Evolutionary conservation across 768 basidiomycete genomes (phyloP).

Genomic region (Boletellus ananiceps): DNA sequence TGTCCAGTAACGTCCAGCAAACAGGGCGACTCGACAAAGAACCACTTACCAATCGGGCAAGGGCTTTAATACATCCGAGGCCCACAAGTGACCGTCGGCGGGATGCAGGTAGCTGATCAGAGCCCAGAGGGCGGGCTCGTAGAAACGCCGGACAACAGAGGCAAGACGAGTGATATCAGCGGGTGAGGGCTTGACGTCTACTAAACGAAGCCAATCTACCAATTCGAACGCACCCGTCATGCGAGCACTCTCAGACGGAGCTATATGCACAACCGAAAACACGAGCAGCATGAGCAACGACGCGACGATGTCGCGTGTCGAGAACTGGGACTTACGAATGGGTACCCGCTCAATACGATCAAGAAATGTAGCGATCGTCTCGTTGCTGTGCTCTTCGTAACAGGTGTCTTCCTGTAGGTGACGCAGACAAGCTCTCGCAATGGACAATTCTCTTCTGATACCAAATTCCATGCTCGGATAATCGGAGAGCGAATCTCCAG

Average conservation of each 20-base stretch:
- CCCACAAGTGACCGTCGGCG: conserved; percentile 40
- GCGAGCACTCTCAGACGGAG: conserved; percentile 32
- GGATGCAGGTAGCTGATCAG: conserved; percentile 46
- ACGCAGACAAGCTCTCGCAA: conserved; percentile 36
- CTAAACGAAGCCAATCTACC: conserved; percentile 60
- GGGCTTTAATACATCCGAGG: conserved; percentile 15
- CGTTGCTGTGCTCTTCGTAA: neutral
- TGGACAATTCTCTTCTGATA: conserved; percentile 41
- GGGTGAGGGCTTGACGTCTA: conserved; percentile 31
- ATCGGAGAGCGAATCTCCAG: conserved; percentile 32
- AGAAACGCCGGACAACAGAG: conserved; percentile 36
- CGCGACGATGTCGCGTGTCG: neutral
- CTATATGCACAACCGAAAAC: conserved; percentile 29
- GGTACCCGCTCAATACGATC: conserved; percentile 37
- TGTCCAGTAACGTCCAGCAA: neutral
- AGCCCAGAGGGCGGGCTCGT: conserved; percentile 39
- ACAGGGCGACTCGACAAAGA: neutral
- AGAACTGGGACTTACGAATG: conserved; percentile 39
- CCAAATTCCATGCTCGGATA: conserved; percentile 36
- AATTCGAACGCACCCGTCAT: conserved; percentile 47
- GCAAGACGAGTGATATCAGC: conserved; percentile 41
- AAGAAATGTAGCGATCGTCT: conserved; percentile 41
- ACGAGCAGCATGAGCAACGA: conserved; percentile 1
- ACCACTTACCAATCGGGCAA: conserved; percentile 28
- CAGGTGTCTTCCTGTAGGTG: conserved; percentile 21